phyloP scores from a whole-genome alignment of 805 yeast species.

The Zygosaccharomyces bisporus region DNA sequence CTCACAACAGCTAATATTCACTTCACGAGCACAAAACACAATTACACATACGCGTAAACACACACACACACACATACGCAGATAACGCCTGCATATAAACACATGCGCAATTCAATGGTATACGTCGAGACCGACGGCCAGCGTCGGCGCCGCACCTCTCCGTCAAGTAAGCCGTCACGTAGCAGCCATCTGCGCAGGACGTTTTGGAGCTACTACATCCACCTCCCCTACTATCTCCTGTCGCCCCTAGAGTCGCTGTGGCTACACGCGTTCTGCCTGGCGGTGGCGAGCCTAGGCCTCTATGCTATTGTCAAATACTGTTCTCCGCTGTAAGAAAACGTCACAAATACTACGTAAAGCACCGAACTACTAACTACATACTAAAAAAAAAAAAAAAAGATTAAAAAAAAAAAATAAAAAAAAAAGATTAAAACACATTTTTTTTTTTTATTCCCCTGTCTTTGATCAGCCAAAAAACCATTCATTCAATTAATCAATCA shows the following conservation, averaged over 20 bases:
- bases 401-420: too few relatives aligned
- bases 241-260: conserved; percentile 41
- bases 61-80: too few relatives aligned
- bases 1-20: background rate
- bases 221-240: conserved; percentile 44
- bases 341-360: background rate
- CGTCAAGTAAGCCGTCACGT: background rate
- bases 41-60: too few relatives aligned
- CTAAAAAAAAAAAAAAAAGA: too few relatives aligned
- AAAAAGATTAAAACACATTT: too few relatives aligned
- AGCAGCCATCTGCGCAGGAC: conserved; percentile 10
- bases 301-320: conserved; percentile 38
- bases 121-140: conserved; percentile 11
- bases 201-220: conserved; percentile 45
- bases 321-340: conserved; percentile 10
- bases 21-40: too few relatives aligned
- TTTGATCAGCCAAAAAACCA: too few relatives aligned
- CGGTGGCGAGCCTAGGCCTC: conserved; percentile 37
- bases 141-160: background rate
- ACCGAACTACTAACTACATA: background rate
- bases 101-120: conserved; percentile 4
- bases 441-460: too few relatives aligned
- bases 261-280: conserved; percentile 39
- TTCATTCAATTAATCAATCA: too few relatives aligned
- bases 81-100: too few relatives aligned